Evolutionary conservation across 768 basidiomycete genomes (phyloP), one percentile per base, ranked within the genome.

Genomic region (Glaciozyma antarctica): DNA sequence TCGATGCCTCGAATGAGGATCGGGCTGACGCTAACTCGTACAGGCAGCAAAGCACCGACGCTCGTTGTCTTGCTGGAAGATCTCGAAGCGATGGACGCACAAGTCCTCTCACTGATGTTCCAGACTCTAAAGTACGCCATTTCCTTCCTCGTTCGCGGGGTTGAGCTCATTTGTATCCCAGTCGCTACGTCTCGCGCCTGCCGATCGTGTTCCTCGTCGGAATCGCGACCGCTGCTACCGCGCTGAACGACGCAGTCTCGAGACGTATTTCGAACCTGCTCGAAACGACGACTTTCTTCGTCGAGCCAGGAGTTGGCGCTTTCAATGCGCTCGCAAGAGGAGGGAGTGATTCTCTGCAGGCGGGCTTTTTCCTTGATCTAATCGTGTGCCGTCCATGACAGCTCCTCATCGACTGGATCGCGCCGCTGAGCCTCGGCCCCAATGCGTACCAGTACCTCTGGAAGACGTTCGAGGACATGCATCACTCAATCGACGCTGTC

Each of bases 401-500:
- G 65, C 53, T 65, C 21, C 63, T 73, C 55, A 44, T 71, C 59
- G 64, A 68, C 32, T 60, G 52, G 43, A 44, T 44, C 10, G 45
- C 65, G 15, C 68, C 68, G 22, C 60, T 73, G 15, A 34, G 24
- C 19, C 66, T 67, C 9, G 64, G 64, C 0, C 61, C 68, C 7
- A 60, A 59, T 43, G 58, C 34, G 1, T 70, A 61, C 41, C 28
- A 10, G 12, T 63, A 66, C 24, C 34, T 73, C 15, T 66, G 64
- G 51, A 32, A 62, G 16, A 61, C 62, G 7, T 73, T 73, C 51
- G 58, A 66, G 53, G 70, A 71, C 54, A 16, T 67, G 17, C 60
- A 73, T 47, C 68, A 70, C 21, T 71, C 70, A 24, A 68, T 71
- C 47, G 70, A 73, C 44, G 66, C 68, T 22, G 58, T 66, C 0